A percentile compares a stretch with the other conserved stretches of the same genome.
These are phyloP conservation scores for Lactifluus subvellereus DNA, from an alignment of 768 basidiomycete species.

Conservation along the genomic window DNA sequence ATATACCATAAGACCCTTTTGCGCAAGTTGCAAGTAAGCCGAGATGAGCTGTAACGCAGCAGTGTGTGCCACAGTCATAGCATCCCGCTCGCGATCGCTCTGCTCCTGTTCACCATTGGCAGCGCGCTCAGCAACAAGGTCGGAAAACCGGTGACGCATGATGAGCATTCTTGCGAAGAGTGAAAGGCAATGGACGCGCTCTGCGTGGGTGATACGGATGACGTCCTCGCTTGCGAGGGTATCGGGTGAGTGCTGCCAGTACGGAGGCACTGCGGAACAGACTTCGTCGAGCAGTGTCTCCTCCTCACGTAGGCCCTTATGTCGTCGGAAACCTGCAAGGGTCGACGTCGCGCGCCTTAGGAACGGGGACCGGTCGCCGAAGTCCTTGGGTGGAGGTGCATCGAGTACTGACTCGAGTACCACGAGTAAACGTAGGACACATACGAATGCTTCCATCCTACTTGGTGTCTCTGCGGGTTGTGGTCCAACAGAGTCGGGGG, in stretches of 20 bases:
- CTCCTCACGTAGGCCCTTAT: slow-evolving; percentile 70
- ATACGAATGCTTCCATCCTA: slow-evolving; percentile 77
- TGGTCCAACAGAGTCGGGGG: slow-evolving; percentile 56
- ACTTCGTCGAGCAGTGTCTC: slow-evolving; percentile 80
- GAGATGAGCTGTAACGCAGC: slow-evolving; percentile 79
- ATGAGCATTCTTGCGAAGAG: slow-evolving; percentile 86
- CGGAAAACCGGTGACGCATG: slow-evolving; percentile 80
- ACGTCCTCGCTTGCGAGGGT: slow-evolving; percentile 81
- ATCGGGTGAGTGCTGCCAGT: slow-evolving; percentile 77
- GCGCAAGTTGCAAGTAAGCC: slow-evolving; percentile 78
- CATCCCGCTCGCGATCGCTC: slow-evolving; percentile 67
- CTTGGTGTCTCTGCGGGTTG: slow-evolving; percentile 71
- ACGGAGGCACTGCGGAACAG: slow-evolving; percentile 58
- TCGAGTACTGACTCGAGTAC: slow-evolving; percentile 87
- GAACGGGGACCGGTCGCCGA: slow-evolving; percentile 70
- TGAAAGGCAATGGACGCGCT: slow-evolving; percentile 80
- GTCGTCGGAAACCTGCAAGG: slow-evolving; percentile 55
- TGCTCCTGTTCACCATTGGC: slow-evolving; percentile 47
- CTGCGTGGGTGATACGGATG: slow-evolving; percentile 83
- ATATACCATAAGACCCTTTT: slow-evolving; percentile 90
- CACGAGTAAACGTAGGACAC: slow-evolving; percentile 71
- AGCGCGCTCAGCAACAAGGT: slow-evolving; percentile 65
- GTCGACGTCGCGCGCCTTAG: slow-evolving; percentile 63
- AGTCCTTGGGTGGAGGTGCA: slow-evolving; percentile 60
- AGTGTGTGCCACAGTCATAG: slow-evolving; percentile 68